Conservation (phyloP, 2,329 filamentous ascomycete species). For the Aspergillus costaricaensis region DNA sequence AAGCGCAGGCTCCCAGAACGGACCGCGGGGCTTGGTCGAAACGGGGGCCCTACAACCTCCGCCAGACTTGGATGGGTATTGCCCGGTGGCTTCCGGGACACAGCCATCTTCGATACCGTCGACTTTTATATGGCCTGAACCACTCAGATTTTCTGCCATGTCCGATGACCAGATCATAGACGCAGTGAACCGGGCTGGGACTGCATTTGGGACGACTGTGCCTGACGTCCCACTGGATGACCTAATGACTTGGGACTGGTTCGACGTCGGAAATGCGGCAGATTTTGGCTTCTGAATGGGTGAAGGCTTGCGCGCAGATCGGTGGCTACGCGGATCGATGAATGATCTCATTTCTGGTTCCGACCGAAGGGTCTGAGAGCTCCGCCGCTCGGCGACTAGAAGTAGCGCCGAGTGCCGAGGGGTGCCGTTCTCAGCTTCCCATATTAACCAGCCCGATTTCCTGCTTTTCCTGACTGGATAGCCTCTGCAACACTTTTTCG, state of each 20-base stretch:
- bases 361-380: neutral
- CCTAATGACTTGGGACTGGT: conserved; percentile 60
- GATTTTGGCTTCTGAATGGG: conserved; percentile 31
- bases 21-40: conserved; percentile 14
- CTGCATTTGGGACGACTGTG: conserved; percentile 59
- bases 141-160: conserved; percentile 67
- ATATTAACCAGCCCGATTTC: conserved; percentile 12
- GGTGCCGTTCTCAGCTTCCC: conserved; percentile 17
- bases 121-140: conserved; percentile 49
- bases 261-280: conserved; percentile 45
- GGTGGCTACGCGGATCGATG: neutral
- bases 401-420: conserved; percentile 30
- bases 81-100: conserved; percentile 23
- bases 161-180: conserved; percentile 69
- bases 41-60: conserved; percentile 18
- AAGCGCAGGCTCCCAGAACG: conserved; percentile 19
- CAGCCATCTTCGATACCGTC: conserved; percentile 30
- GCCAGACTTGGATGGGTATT: conserved; percentile 20
- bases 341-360: neutral
- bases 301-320: neutral
- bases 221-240: conserved; percentile 62
- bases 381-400: conserved; percentile 30
- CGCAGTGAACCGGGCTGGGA: conserved; percentile 64
- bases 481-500: neutral
- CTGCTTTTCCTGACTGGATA: neutral